These are phyloP conservation scores for Candida vartiovaarae DNA, from an alignment of 805 yeast genomes.

Conservation along the genomic window DNA sequence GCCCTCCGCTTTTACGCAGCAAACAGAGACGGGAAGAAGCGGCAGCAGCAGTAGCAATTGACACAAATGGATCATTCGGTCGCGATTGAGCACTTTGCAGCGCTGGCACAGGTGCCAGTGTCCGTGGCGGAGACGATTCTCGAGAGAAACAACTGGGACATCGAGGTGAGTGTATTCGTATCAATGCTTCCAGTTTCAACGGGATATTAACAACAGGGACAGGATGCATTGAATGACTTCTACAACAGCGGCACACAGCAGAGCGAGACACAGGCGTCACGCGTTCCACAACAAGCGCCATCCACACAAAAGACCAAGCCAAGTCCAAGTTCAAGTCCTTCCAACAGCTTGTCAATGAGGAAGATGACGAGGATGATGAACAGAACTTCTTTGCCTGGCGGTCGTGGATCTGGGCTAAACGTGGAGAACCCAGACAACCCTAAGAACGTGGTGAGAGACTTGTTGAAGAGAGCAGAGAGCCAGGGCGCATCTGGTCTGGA, in stretches of 20 bases:
- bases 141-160: conserved; percentile 24
- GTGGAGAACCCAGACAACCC: conserved; percentile 59
- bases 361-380: conserved; percentile 44
- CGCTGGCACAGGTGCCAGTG: conserved; percentile 16
- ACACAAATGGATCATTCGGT: conserved; percentile 6
- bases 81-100: conserved; percentile 11
- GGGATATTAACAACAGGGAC: conserved; percentile 2
- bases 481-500: conserved; percentile 33
- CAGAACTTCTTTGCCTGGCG: conserved; percentile 59
- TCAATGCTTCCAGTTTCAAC: no score
- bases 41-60: not conserved
- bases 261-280: conserved; percentile 2
- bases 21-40: no score
- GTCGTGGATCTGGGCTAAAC: conserved; percentile 68
- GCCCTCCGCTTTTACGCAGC: no score
- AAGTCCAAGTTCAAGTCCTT: conserved; percentile 32
- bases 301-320: conserved; percentile 7
- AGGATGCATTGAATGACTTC: conserved; percentile 27
- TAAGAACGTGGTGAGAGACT: conserved; percentile 38
- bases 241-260: conserved; percentile 20
- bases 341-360: conserved; percentile 30
- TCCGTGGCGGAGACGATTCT: conserved; percentile 17
- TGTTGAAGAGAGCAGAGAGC: conserved; percentile 62
- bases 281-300: not conserved
- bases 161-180: conserved; percentile 6